A percentile compares a stretch with the other conserved stretches of the same genome.
phyloP scores from a whole-genome alignment of 2,329 filamentous ascomycete species.

The Fusarium pseudoanthophilum region DNA sequence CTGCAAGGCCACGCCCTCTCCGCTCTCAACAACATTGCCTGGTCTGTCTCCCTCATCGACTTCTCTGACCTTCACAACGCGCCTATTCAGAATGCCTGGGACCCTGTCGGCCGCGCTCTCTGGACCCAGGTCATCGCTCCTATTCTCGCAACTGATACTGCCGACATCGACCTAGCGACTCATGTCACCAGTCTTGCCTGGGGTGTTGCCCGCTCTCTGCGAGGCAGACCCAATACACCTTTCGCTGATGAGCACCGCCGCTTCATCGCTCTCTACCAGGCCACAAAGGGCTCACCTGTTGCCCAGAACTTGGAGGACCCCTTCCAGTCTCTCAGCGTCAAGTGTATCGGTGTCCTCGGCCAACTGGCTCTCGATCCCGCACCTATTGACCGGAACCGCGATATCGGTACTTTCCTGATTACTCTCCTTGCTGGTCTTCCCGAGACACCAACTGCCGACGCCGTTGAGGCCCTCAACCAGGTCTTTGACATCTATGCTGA shows the following conservation, averaged over 20 bases:
- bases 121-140: slow-evolving; percentile 68
- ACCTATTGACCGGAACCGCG: slow-evolving; percentile 65
- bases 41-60: slow-evolving; percentile 72
- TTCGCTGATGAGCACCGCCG: slow-evolving; percentile 66
- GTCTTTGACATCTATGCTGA: slow-evolving; percentile 75
- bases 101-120: slow-evolving; percentile 62
- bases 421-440: slow-evolving; percentile 64
- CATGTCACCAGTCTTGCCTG: slow-evolving; percentile 73
- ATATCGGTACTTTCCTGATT: slow-evolving; percentile 72
- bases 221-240: slow-evolving; percentile 59
- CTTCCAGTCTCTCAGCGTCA: slow-evolving; percentile 71
- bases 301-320: slow-evolving; percentile 58
- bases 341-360: slow-evolving; percentile 74
- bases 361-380: slow-evolving; percentile 68
- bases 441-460: slow-evolving; percentile 65
- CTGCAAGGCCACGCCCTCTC: slow-evolving; percentile 67
- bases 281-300: slow-evolving; percentile 56
- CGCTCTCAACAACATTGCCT: slow-evolving; percentile 74
- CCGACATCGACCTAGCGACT: slow-evolving; percentile 70
- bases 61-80: slow-evolving; percentile 65
- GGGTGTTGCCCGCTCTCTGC: slow-evolving; percentile 68
- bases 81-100: slow-evolving; percentile 65
- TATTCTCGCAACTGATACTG: slow-evolving; percentile 69
- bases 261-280: slow-evolving; percentile 74
- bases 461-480: slow-evolving; percentile 73